Evolutionary conservation across 768 basidiomycete genomes (phyloP), one percentile per base, ranked within the genome.

Genomic region (Dentipellis sp.): DNA sequence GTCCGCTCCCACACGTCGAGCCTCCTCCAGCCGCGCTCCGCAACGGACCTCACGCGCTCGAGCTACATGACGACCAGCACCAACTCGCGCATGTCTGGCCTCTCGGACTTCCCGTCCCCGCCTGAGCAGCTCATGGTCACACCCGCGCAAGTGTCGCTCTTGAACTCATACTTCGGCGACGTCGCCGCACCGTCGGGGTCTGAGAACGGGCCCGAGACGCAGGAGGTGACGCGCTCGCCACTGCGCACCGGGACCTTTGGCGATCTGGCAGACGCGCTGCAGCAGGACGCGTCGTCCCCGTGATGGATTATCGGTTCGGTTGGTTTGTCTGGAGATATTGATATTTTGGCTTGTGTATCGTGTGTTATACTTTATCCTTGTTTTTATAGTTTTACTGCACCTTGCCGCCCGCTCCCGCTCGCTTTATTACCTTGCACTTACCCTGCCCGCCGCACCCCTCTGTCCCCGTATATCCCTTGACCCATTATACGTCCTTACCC

Each of bases 31-130:
- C 64, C 68, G 1, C 45, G 60, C 22, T 68, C 74, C 6, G 67
- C 70, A 36, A 63, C 66, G 35, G 51, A 62, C 10, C 51, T 35
- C 42, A 59, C 73, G 4, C 76, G 78, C 11, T 72, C 75, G 57
- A 89, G 87, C 65, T 83, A 78, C 65, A 71, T 82, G 74, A 89
- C 86, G 9, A 67, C 63, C 35, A 76, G 75, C 2, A 84, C 84
- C 0, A 71, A 68, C 38, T 88, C 87, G 0, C 75, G 76, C 34
- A 88, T 89, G 74, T 88, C 86, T 1, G 75, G 75, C 9, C 74
- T 88, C 12, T 87, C 84, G 4, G 87, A 88, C 62, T 89, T 89
- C 65, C 87, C 86, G 1, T 69, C 68, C 9, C 86, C 86, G 3
- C 86, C 86, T 0, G 57, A 57, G 2, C 62, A 67, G n/a, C 53